These are phyloP conservation scores for Penicillium silybi DNA, from an alignment of 495 filamentous ascomycete species.

Conservation along the genomic window DNA sequence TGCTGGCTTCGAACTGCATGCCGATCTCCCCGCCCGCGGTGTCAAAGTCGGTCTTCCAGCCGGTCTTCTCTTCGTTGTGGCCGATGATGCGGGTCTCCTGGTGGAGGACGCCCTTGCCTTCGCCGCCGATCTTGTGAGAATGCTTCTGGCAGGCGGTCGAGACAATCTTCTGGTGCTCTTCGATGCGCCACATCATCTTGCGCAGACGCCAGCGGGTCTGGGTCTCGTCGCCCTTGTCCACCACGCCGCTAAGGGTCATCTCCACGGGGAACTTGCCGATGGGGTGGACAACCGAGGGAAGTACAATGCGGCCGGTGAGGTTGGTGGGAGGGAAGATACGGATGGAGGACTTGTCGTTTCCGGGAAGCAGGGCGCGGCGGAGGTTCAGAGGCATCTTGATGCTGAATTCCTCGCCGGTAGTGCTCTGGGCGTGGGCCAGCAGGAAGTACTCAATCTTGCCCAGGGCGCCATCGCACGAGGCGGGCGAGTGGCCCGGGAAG, in stretches of 20 bases:
- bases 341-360: constrained; percentile 68
- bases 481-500: constrained; percentile 80
- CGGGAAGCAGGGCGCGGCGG: constrained; percentile 71
- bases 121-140: constrained; percentile 63
- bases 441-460: constrained; percentile 76
- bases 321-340: constrained; percentile 96
- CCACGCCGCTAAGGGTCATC: constrained; percentile 75
- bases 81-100: constrained; percentile 73
- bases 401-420: constrained; percentile 60
- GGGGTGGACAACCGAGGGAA: constrained; percentile 80
- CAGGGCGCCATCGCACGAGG: constrained; percentile 69
- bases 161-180: constrained; percentile 75
- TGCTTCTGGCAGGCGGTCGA: constrained; percentile 81
- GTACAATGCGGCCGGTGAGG: constrained; percentile 74
- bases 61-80: constrained; percentile 67
- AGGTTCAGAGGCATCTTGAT: constrained; percentile 63
- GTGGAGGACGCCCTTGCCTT: constrained; percentile 72
- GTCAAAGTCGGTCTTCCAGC: constrained; percentile 96
- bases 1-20: constrained; percentile 72
- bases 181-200: constrained; percentile 88
- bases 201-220: constrained; percentile 82
- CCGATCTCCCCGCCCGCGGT: constrained; percentile 68
- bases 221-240: constrained; percentile 56
- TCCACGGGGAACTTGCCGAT: constrained; percentile 77
- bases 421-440: constrained; percentile 59